phyloP scores from a whole-genome alignment of 2,329 filamentous ascomycete species.

The Hypoxylon sp. region DNA sequence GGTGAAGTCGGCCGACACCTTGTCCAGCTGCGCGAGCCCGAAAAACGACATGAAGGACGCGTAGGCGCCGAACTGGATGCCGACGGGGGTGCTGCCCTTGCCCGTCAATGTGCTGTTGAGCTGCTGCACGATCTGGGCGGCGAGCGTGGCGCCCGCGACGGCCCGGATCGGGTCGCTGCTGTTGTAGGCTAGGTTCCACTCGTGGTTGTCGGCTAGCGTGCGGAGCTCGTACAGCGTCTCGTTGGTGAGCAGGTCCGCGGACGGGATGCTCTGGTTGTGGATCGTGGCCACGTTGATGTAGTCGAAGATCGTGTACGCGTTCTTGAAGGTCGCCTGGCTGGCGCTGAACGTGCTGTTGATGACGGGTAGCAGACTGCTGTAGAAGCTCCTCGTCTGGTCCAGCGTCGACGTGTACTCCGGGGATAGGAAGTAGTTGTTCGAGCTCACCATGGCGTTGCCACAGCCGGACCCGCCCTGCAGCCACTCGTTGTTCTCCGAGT shows the following conservation, averaged over 20 bases:
- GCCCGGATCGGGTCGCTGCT: constrained; percentile 75
- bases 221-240: constrained; percentile 74
- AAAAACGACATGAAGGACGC: constrained; percentile 75
- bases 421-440: constrained; percentile 68
- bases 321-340: constrained; percentile 68
- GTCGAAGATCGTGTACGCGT: constrained; percentile 75
- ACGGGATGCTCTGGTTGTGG: constrained; percentile 73
- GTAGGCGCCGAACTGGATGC: constrained; percentile 73
- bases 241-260: constrained; percentile 70
- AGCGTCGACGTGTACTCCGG: constrained; percentile 62
- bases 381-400: constrained; percentile 71
- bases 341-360: constrained; percentile 66
- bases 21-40: constrained; percentile 67
- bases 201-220: constrained; percentile 82
- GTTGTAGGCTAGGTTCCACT: constrained; percentile 89
- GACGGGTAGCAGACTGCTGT: constrained; percentile 67
- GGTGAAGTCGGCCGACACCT: constrained; percentile 73
- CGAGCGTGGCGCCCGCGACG: constrained; percentile 71
- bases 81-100: constrained; percentile 58
- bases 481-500: constrained; percentile 71
- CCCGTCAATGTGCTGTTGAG: constrained; percentile 67
- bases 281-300: constrained; percentile 72
- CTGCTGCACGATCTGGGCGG: constrained; percentile 67
- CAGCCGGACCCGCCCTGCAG: constrained; percentile 72
- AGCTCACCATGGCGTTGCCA: constrained; percentile 67